Evolutionary conservation across 2,329 filamentous ascomycete species (phyloP), one percentile per base, ranked within the genome.

Genomic region (Coniochaeta ligniaria): DNA sequence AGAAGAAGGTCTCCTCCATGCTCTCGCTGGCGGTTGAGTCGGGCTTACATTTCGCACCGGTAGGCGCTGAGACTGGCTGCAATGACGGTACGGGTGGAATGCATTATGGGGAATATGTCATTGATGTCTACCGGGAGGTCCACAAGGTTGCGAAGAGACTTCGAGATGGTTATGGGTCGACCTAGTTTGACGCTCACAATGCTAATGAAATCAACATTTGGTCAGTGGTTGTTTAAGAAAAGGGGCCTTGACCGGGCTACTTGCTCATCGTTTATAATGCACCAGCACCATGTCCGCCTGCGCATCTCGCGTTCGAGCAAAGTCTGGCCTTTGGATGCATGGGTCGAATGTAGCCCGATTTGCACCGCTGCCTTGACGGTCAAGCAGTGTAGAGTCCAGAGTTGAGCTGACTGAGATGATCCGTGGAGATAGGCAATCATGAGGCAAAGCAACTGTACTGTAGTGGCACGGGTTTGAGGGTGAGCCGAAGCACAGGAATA

Each of bases 381-480:
- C n/a, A 58, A n/a, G 35, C 35, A 58, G 35, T 58, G 56, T 16
- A 58, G n/a, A 26, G 56, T 58, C 56, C 56, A 58, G 4, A 58
- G 36, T 24, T 58, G 56, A n/a, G 56, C 56, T 24, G 56, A 58
- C 7, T 58, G 56, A 20, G 56, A 58, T 20, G 56, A 58, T 17
- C 56, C 56, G 4, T 58, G 36, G 8, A 43, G 56, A 20, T 58
- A 58, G 22, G 36, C 56, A 14, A 58, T 58, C 56, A 58, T 58
- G 56, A 58, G 56, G 16, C 56, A 31, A 16, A 41, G 36, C 36
- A 41, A 41, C 36, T 41, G 36, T 14, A 41, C 31, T 33, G 31
- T 33, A 33, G 31, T 33, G 31, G 9, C 31, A 33, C 31, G 31
- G 31, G 9, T n/a, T 33, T 33, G 31, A 33, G 31, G 31, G 31